Evolutionary conservation across 2,329 filamentous ascomycete species (phyloP).

Genomic region (Alternaria sp.): DNA sequence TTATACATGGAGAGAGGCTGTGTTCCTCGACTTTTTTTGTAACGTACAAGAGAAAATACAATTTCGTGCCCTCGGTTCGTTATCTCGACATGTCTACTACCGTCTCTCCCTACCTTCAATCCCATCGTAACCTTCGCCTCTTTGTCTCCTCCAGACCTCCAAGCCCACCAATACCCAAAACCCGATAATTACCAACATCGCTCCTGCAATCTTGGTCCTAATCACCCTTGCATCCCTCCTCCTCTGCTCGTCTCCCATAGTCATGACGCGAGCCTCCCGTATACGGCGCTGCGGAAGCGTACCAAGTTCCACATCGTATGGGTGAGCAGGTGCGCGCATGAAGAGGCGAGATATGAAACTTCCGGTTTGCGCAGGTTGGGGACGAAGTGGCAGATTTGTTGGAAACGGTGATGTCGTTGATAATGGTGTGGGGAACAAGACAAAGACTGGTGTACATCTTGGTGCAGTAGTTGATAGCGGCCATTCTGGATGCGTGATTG

Average conservation of each 20-base stretch:
- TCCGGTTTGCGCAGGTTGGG: not conserved
- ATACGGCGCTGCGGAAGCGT: not conserved
- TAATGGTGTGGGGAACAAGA: not conserved
- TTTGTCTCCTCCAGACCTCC: not conserved
- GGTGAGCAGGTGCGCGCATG: slow-evolving; percentile 1
- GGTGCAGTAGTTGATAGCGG: not conserved
- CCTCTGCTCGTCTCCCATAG: not conserved
- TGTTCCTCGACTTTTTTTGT: no score
- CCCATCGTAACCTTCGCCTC: no score
- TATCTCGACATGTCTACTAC: no score
- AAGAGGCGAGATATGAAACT: slow-evolving; percentile 3
- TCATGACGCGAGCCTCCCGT: not conserved
- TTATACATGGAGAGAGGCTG: no score
- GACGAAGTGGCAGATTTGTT: not conserved
- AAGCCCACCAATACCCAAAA: not conserved
- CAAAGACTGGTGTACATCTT: not conserved
- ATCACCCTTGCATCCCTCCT: not conserved
- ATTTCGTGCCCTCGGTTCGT: no score
- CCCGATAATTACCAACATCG: not conserved
- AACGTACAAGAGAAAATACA: no score
- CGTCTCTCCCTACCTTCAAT: no score
- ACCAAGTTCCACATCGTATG: not conserved
- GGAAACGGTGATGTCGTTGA: not conserved
- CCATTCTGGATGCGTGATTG: not conserved
- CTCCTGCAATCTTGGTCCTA: not conserved